Base-by-base conservation (phyloP, 2,329 filamentous ascomycete genomes). In the Bisporella sp. region DNA sequence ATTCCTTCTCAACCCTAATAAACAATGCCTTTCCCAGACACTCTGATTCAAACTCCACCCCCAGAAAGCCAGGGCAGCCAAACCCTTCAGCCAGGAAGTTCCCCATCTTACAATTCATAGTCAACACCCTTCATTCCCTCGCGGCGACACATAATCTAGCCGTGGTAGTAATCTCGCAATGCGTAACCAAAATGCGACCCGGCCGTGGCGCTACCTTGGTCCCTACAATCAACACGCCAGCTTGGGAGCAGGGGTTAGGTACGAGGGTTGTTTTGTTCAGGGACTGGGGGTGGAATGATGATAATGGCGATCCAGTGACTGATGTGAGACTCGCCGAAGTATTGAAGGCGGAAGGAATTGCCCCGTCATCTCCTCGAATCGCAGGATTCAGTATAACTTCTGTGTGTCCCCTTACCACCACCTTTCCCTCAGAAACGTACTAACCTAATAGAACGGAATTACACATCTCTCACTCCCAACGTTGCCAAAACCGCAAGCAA, bases 201-300 rank as follows among this genome's bases (percentile, higher is more conserved):
- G 83, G 78, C 56, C 75, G 71, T 57, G 78, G 75, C 57, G 86
- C 90, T 11, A 78, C 84, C 8, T 72, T 97, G 45, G 78, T 84
- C 48, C 86, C 90, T 12, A 82, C 88, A 40, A 75, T 96, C 55
- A 85, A 85, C 50, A 83, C 86, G 11, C 75, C 75, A 21, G 80
- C 86, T 41, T 96, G 91, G 91, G 90, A 96, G 54, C 82, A 81
- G 56, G 85, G 82, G 32, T 73, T 96, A 37, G 79, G 81, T 54
- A 87, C 82, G 41, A 77, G 89, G 48, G 66, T 96, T 54, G 84
- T 85, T 29, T 68, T 96, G 33, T 95, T 93, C 66, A 78, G 86
- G 60, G 89, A 96, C 69, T 91, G 81, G 78, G 77, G 73, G 54
- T 79, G 75, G 69, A 68, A 70, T 47, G 68, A 69, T 42, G 68